Conservation (phyloP, 1,139 yeast species). For the Suhomyces taliae region DNA sequence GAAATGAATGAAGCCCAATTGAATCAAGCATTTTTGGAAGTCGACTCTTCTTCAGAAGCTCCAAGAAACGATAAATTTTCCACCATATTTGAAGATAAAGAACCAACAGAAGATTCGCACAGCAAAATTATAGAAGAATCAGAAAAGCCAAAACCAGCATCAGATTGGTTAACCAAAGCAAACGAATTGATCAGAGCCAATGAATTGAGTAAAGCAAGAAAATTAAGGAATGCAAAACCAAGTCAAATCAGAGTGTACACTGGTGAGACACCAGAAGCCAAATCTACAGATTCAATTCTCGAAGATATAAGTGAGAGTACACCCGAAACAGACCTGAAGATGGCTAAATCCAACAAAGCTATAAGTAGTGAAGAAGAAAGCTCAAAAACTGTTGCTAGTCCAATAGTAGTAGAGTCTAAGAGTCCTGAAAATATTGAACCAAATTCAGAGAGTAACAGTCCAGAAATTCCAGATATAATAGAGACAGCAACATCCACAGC, state of each 20-base stretch:
- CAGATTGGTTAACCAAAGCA: conserved; percentile 5
- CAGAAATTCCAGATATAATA: background rate
- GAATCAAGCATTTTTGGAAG: conserved; percentile 13
- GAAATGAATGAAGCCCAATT: background rate
- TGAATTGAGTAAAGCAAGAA: background rate
- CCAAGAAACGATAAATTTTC: conserved; percentile 10
- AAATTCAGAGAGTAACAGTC: background rate
- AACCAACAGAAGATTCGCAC: conserved; percentile 2
- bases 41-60: conserved; percentile 4
- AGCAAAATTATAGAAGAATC: background rate
- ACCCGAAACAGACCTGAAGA: background rate
- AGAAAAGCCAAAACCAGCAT: background rate
- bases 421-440: too few relatives aligned
- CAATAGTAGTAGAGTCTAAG: too few relatives aligned
- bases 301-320: background rate
- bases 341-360: background rate
- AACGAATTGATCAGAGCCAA: conserved; percentile 2
- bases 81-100: conserved; percentile 14
- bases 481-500: background rate
- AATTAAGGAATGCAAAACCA: background rate
- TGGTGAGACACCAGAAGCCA: background rate
- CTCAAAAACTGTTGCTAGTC: too few relatives aligned
- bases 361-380: too few relatives aligned
- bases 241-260: background rate
- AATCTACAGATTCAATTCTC: background rate